Conservation (phyloP, 108 stramenopile genomes). For the Hondaea fermentalgiana region DNA sequence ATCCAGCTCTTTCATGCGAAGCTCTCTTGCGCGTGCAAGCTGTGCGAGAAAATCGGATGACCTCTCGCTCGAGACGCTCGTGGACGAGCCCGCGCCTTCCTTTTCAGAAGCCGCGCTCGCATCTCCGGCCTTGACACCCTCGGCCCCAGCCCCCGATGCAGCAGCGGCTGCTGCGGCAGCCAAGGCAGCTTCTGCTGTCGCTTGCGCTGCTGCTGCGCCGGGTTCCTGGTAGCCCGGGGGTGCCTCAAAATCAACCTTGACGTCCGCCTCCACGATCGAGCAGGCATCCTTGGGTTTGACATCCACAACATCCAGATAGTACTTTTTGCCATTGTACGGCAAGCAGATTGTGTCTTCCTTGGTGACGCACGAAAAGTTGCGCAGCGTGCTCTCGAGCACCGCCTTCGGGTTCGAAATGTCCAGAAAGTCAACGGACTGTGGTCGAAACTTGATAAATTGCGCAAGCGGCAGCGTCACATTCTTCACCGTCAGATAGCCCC, state of each 20-base stretch:
- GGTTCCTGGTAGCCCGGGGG: constrained; percentile 53
- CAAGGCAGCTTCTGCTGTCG: neutral
- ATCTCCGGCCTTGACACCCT: neutral
- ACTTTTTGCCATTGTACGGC: constrained; percentile 89
- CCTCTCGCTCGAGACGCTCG: neutral
- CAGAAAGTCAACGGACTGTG: constrained; percentile 96
- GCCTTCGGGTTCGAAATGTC: constrained; percentile 97
- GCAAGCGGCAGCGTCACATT: constrained; percentile 88
- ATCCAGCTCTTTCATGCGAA: neutral
- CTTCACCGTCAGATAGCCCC: constrained; percentile 74
- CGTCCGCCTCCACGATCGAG: constrained; percentile 57
- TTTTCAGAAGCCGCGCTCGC: neutral
- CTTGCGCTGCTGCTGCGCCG: neutral
- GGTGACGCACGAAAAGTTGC: constrained; percentile 93
- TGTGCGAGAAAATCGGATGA: neutral
- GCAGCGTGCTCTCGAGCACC: constrained; percentile 84
- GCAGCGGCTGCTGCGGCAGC: neutral
- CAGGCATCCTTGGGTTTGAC: constrained; percentile 61
- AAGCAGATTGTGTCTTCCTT: constrained; percentile 89
- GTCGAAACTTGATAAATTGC: constrained; percentile 91
- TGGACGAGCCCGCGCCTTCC: neutral
- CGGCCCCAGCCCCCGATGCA: neutral
- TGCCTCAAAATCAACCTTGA: constrained; percentile 56
- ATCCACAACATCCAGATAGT: constrained; percentile 86
- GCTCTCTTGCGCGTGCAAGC: neutral